Evolutionary conservation across 306 rosid genomes (phyloP).

Genomic region (Medicago ruthenica): DNA sequence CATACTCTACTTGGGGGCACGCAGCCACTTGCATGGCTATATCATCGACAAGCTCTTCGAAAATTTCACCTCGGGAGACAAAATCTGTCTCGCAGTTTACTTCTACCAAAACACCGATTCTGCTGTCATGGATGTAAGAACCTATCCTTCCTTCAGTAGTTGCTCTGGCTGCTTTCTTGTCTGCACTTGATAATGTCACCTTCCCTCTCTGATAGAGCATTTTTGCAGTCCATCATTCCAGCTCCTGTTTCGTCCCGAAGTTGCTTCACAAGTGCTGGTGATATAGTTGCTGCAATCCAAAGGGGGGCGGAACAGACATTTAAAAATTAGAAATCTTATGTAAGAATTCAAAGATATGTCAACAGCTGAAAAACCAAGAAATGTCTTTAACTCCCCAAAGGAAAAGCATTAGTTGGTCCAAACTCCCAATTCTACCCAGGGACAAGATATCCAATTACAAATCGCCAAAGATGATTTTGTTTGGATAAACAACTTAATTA

Average conservation of each 20-base stretch:
- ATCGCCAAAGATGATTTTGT: not conserved
- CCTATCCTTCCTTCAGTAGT: slow-evolving; percentile 98
- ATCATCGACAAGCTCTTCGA: slow-evolving; percentile 95
- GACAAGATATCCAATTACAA: slow-evolving; percentile 11
- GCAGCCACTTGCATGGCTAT: slow-evolving; percentile 99
- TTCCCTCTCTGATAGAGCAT: slow-evolving; percentile 77
- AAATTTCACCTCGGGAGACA: slow-evolving; percentile 91
- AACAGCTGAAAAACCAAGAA: slow-evolving; percentile 28
- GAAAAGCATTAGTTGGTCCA: too few species aligned
- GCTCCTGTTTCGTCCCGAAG: slow-evolving; percentile 98
- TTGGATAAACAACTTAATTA: too few species aligned
- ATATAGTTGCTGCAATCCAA: too few species aligned
- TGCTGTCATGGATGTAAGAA: slow-evolving; percentile 91
- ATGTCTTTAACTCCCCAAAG: too few species aligned
- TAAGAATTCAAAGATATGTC: slow-evolving; percentile 11
- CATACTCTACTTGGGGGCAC: slow-evolving; percentile 85
- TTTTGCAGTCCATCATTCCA: slow-evolving; percentile 99
- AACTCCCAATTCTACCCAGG: too few species aligned
- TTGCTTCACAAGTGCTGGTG: too few species aligned
- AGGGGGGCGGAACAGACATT: too few species aligned
- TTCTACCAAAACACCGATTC: slow-evolving; percentile 90
- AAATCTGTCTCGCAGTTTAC: slow-evolving; percentile 98
- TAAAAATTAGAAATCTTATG: not conserved
- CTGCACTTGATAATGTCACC: slow-evolving; percentile 90
- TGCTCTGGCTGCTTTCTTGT: slow-evolving; percentile 88